Conservation (phyloP, 2,329 filamentous ascomycete genomes). For the Colletotrichum coccodes region DNA sequence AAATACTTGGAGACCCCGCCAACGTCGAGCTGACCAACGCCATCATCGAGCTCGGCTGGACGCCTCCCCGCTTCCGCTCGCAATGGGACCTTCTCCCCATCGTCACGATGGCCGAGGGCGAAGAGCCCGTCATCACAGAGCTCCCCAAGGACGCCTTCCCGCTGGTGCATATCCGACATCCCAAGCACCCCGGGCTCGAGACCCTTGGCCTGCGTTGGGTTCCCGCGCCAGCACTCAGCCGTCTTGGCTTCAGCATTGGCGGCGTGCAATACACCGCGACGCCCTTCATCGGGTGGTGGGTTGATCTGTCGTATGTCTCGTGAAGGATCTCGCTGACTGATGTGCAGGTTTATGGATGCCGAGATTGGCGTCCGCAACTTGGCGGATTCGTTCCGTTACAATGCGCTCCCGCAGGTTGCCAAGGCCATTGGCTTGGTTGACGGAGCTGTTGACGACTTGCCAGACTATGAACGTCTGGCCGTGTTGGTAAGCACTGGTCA, state of each 20-base stretch:
- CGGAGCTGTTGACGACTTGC: slow-evolving; percentile 23
- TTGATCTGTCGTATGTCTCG: background rate
- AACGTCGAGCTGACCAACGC: slow-evolving; percentile 29
- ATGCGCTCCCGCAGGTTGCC: slow-evolving; percentile 26
- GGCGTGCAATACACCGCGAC: slow-evolving; percentile 29
- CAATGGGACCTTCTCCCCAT: slow-evolving; percentile 30
- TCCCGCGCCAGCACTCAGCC: slow-evolving; percentile 30
- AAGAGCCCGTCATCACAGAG: slow-evolving; percentile 29
- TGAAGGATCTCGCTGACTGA: background rate
- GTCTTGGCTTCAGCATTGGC: slow-evolving; percentile 31
- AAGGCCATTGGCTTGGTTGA: slow-evolving; percentile 26
- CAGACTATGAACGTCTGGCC: slow-evolving; percentile 30
- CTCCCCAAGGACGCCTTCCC: slow-evolving; percentile 28
- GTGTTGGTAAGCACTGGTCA: slow-evolving; percentile 12
- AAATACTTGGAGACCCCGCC: slow-evolving; percentile 25
- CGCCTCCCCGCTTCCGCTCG: slow-evolving; percentile 25
- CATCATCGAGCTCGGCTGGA: slow-evolving; percentile 31
- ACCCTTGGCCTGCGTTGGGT: slow-evolving; percentile 30
- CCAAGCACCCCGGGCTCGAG: slow-evolving; percentile 27
- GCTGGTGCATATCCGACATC: slow-evolving; percentile 29
- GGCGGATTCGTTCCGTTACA: slow-evolving; percentile 30
- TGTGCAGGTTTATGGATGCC: slow-evolving; percentile 29
- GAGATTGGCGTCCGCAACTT: slow-evolving; percentile 29
- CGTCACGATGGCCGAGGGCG: slow-evolving; percentile 29
- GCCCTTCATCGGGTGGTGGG: slow-evolving; percentile 28